phyloP scores from a whole-genome alignment of 352 stramenopile species.

The Achlya hypogyna region DNA sequence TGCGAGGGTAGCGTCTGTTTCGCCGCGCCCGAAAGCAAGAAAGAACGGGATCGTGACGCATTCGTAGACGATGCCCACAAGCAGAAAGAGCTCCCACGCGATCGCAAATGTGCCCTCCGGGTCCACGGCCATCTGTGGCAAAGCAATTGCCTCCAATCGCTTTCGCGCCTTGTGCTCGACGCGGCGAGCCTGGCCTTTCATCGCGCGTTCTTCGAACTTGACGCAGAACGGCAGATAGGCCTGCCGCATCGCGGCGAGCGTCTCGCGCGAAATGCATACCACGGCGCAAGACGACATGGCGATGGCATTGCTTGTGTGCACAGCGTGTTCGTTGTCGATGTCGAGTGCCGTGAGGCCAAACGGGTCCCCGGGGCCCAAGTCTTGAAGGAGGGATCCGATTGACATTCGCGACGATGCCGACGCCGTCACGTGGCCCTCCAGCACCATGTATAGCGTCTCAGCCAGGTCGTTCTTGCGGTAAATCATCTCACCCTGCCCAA shows the following conservation, averaged over 20 bases:
- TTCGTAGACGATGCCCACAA: constrained; percentile 26
- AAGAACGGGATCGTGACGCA: constrained; percentile 5
- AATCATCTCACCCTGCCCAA: constrained; percentile 53
- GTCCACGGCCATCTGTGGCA: constrained; percentile 20
- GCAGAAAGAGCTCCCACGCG: constrained; percentile 20
- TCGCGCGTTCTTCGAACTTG: neutral
- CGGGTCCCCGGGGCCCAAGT: constrained; percentile 44
- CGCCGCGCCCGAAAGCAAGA: constrained; percentile 10
- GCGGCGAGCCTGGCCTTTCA: neutral
- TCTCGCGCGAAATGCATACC: neutral
- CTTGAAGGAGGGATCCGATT: constrained; percentile 31
- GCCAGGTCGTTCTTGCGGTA: constrained; percentile 53
- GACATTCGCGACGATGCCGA: constrained; percentile 29
- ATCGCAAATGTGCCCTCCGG: constrained; percentile 17
- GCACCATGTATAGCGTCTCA: constrained; percentile 45
- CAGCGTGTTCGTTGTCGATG: constrained; percentile 28
- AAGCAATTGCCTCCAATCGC: neutral
- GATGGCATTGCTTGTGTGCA: constrained; percentile 37
- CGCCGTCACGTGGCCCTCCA: constrained; percentile 46
- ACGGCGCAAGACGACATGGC: neutral
- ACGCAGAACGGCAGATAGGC: neutral
- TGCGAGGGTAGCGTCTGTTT: constrained; percentile 1
- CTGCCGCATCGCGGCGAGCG: neutral
- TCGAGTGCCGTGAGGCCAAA: constrained; percentile 32
- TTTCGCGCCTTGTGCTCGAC: neutral